phyloP scores from a whole-genome alignment of 192 early-diverging fungal genomes.

The Backusella luteola region DNA sequence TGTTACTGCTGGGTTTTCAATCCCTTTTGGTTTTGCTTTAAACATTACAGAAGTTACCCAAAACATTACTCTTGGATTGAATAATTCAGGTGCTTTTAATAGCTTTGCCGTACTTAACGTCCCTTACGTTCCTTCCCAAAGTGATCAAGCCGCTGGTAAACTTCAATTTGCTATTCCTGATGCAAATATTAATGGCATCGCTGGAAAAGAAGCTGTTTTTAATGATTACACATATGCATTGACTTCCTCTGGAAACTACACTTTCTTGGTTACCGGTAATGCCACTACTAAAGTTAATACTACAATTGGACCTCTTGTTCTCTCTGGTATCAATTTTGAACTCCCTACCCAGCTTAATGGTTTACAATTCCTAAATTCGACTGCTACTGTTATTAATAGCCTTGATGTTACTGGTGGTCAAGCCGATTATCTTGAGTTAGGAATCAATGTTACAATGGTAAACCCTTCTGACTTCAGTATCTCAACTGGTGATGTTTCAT shows the following conservation, averaged over 20 bases:
- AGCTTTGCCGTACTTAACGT: constrained; percentile 28
- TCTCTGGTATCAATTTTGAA: constrained; percentile 53
- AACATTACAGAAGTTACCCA: constrained; percentile 54
- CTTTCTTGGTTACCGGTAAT: constrained; percentile 45
- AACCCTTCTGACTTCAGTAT: constrained; percentile 50
- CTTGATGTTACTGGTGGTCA: constrained; percentile 58
- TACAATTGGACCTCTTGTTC: constrained; percentile 51
- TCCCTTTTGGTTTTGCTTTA: constrained; percentile 63
- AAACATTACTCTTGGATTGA: constrained; percentile 43
- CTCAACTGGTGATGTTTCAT: constrained; percentile 49
- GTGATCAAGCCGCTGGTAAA: constrained; percentile 39
- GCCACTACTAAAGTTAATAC: constrained; percentile 52
- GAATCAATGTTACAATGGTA: constrained; percentile 37
- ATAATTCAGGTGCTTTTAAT: constrained; percentile 33
- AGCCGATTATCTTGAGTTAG: constrained; percentile 31
- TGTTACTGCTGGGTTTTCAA: constrained; percentile 46
- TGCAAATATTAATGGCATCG: constrained; percentile 42
- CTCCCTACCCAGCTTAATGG: constrained; percentile 48
- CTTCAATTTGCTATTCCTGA: constrained; percentile 49
- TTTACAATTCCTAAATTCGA: constrained; percentile 53
- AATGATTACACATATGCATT: constrained; percentile 49
- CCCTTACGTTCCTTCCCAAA: constrained; percentile 37
- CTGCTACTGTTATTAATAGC: constrained; percentile 47
- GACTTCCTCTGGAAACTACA: constrained; percentile 37
- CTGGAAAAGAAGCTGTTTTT: constrained; percentile 46